phyloP scores from a whole-genome alignment of 2,329 filamentous ascomycete species.

The Fonsecaea erecta region DNA sequence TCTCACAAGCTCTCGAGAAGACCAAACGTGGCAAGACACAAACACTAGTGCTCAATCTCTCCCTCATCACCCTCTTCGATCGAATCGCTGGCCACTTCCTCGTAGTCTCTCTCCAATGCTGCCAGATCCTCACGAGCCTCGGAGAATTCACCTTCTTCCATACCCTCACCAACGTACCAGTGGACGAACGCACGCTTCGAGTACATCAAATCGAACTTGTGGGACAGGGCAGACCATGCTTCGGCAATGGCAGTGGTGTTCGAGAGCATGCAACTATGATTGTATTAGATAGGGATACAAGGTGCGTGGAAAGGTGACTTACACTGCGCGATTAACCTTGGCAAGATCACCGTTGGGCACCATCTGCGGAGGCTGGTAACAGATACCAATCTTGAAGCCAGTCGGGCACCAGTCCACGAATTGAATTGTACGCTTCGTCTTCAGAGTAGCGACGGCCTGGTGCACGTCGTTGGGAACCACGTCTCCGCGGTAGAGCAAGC shows the following conservation, averaged over 20 bases:
- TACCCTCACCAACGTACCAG: constrained; percentile 99
- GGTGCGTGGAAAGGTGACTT: constrained; percentile 55
- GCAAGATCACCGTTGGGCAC: constrained; percentile 96
- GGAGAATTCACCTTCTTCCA: constrained; percentile 99
- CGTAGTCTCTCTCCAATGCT: constrained; percentile 96
- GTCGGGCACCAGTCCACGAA: constrained; percentile 99
- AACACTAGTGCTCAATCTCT: constrained; percentile 85
- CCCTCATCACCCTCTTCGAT: constrained; percentile 81
- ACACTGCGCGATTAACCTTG: constrained; percentile 97
- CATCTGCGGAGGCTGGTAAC: constrained; percentile 96
- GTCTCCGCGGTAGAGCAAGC: constrained; percentile 96
- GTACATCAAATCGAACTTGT: constrained; percentile 99
- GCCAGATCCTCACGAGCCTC: constrained; percentile 98
- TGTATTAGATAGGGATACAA: background rate
- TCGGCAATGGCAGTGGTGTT: constrained; percentile 98
- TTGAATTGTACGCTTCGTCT: constrained; percentile 99
- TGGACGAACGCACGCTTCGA: constrained; percentile 99
- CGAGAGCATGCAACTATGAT: constrained; percentile 80
- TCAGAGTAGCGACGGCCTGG: constrained; percentile 88
- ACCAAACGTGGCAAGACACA: background rate
- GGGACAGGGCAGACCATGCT: constrained; percentile 92
- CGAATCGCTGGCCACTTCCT: constrained; percentile 96
- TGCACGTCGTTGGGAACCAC: constrained; percentile 97
- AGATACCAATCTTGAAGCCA: constrained; percentile 99
- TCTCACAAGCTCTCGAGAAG: constrained; percentile 14